A percentile compares a stretch with the other conserved stretches of the same genome.
Evolutionary conservation across 2,329 filamentous ascomycete genomes (phyloP).

Genomic region (Dactylellina drechsleri): DNA sequence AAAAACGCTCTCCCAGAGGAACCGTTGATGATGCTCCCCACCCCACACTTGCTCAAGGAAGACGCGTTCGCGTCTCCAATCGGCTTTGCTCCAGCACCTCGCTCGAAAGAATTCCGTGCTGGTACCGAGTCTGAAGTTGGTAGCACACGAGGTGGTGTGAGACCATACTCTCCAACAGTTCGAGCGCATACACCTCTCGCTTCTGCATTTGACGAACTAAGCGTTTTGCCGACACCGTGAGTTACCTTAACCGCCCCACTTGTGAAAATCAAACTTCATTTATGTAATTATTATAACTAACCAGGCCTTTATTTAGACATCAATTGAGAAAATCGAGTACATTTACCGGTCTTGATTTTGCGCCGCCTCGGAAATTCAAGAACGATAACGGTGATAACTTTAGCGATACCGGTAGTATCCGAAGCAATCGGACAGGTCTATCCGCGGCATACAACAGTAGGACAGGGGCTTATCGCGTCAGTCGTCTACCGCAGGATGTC

Average conservation of each 20-base stretch:
- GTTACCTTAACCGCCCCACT: constrained; percentile 61
- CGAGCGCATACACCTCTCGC: constrained; percentile 80
- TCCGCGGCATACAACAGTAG: constrained; percentile 79
- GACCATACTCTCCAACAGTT: constrained; percentile 79
- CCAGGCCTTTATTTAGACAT: constrained; percentile 67
- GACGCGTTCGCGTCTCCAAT: constrained; percentile 79
- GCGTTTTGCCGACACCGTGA: constrained; percentile 88
- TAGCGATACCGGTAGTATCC: constrained; percentile 75
- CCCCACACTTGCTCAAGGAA: constrained; percentile 83
- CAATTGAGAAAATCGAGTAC: constrained; percentile 79
- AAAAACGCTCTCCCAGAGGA: constrained; percentile 76
- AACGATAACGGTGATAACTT: constrained; percentile 66
- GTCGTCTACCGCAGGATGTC: constrained; percentile 80
- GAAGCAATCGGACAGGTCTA: constrained; percentile 80
- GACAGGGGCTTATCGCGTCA: constrained; percentile 84
- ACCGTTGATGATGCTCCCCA: constrained; percentile 79
- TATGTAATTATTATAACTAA: constrained; percentile 62
- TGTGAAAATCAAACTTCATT: constrained; percentile 60
- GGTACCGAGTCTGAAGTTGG: constrained; percentile 69
- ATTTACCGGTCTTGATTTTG: constrained; percentile 83
- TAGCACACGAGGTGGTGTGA: constrained; percentile 68
- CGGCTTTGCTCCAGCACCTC: constrained; percentile 86
- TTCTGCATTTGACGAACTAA: constrained; percentile 86
- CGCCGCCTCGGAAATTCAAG: constrained; percentile 78
- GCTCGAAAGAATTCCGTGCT: constrained; percentile 73